These are phyloP conservation scores for Colletotrichum musicola DNA, from an alignment of 2,329 filamentous ascomycete species.

Conservation along the genomic window DNA sequence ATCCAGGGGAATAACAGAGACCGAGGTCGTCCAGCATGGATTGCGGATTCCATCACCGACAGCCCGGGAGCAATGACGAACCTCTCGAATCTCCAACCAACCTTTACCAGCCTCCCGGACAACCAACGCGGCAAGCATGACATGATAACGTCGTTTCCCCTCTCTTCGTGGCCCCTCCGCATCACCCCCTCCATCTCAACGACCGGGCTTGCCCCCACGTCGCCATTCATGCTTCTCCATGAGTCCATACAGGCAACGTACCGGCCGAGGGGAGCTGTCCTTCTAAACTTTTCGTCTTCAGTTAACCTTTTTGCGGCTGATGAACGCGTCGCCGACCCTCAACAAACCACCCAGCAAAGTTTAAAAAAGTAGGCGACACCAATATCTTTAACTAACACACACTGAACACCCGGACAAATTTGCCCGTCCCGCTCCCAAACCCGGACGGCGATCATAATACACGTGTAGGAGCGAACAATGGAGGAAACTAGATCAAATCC, in stretches of 20 bases:
- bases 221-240: not conserved
- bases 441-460: no score
- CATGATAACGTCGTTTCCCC: not conserved
- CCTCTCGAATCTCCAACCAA: not conserved
- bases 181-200: not conserved
- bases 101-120: not conserved
- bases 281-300: not conserved
- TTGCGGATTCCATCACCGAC: not conserved
- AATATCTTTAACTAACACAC: no score
- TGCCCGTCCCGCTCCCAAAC: no score
- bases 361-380: no score
- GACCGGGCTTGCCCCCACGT: not conserved
- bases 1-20: not conserved
- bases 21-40: no score
- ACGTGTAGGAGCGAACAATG: no score
- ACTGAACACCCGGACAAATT: no score
- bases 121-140: not conserved
- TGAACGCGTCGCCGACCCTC: not conserved
- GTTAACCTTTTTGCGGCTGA: not conserved
- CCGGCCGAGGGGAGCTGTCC: no score
- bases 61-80: not conserved
- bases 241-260: not conserved
- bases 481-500: no score
- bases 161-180: not conserved
- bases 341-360: not conserved